Percentiles rank a stretch among this genome's conserved stretches.
Conservation (phyloP, 306 rosid genomes). For the Pachyrhizus erosus region DNA sequence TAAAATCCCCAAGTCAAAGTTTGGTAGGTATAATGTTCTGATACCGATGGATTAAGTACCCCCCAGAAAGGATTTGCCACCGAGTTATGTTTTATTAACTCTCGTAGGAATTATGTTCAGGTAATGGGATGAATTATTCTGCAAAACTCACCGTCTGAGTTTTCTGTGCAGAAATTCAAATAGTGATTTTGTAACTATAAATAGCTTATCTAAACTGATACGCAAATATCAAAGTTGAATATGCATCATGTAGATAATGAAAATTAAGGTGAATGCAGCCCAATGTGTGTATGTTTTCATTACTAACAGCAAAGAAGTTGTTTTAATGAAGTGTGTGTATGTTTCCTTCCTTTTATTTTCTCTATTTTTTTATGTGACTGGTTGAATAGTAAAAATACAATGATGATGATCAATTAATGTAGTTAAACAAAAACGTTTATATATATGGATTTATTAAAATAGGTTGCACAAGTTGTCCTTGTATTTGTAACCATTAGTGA, state of each 20-base stretch:
- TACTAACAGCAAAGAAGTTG: background rate
- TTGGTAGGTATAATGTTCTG: constrained; percentile 15
- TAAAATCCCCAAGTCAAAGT: background rate
- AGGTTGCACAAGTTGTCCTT: background rate
- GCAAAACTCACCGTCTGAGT: background rate
- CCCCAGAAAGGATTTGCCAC: background rate
- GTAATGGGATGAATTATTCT: background rate
- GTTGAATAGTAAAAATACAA: background rate
- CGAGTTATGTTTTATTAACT: background rate
- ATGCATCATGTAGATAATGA: background rate
- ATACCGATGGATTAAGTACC: background rate
- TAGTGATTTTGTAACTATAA: background rate
- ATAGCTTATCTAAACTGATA: background rate
- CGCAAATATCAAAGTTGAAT: constrained; percentile 1
- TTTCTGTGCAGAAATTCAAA: background rate
- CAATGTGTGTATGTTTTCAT: background rate
- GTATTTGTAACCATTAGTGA: background rate
- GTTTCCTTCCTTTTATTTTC: too few relatives aligned
- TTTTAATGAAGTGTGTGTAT: background rate
- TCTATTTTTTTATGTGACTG: background rate
- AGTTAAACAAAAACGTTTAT: background rate
- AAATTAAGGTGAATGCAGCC: too few relatives aligned
- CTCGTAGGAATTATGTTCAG: background rate
- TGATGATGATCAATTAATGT: background rate
- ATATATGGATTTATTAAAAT: background rate